Percentiles rank a stretch among this genome's conserved stretches.
Evolutionary conservation across 1,284 basidiomycete species (phyloP).

Genomic region (Sporisorium scitamineum): DNA sequence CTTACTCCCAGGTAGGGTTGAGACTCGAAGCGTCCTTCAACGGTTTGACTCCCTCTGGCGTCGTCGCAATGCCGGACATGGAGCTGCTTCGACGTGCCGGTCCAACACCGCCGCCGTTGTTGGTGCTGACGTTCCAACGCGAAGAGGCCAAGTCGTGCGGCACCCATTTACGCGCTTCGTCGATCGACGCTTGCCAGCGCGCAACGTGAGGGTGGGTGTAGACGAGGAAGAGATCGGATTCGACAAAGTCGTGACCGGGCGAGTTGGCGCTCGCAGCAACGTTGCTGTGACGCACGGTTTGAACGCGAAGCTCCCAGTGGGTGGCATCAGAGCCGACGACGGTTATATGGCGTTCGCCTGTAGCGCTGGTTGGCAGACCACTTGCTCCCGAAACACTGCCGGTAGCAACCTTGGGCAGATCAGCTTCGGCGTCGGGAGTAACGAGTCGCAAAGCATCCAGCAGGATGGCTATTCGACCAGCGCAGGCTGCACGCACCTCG

Average conservation of each 20-base stretch:
- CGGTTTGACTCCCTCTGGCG: conserved; percentile 7
- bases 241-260: conserved; percentile 29
- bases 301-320: conserved; percentile 42
- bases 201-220: conserved; percentile 30
- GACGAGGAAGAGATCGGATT: conserved; percentile 47
- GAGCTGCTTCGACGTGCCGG: conserved; percentile 2
- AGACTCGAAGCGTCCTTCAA: conserved; percentile 25
- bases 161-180: conserved; percentile 43
- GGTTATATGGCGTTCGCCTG: conserved; percentile 16
- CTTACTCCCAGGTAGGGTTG: conserved; percentile 37
- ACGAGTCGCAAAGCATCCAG: conserved; percentile 42
- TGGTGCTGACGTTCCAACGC: conserved; percentile 9
- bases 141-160: conserved; percentile 19
- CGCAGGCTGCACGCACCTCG: conserved; percentile 36
- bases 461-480: conserved; percentile 21
- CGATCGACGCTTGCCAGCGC: conserved; percentile 32
- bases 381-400: neutral
- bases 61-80: neutral
- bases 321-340: conserved; percentile 27
- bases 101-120: neutral
- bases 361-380: conserved; percentile 6
- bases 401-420: neutral
- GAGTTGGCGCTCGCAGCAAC: conserved; percentile 8
- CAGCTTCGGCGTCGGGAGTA: conserved; percentile 14
- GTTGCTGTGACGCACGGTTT: conserved; percentile 32